Conservation (phyloP, 2,329 filamentous ascomycete genomes). For the Hypoxylon sp. region DNA sequence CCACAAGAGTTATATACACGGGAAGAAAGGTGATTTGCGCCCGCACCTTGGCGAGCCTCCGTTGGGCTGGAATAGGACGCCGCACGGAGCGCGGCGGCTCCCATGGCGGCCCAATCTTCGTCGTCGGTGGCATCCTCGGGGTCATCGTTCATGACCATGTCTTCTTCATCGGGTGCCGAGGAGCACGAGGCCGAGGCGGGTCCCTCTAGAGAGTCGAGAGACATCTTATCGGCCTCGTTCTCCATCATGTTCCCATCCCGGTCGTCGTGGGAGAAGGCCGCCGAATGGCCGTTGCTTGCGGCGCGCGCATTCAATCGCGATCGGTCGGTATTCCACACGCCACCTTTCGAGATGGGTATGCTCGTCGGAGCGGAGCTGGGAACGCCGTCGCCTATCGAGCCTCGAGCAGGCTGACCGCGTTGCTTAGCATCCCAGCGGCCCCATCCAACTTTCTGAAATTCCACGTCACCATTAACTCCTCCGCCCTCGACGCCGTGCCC, state of each 20-base stretch:
- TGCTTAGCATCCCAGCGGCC: conserved; percentile 90
- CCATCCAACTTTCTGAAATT: conserved; percentile 97
- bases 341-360: conserved; percentile 64
- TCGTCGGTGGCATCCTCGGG: conserved; percentile 90
- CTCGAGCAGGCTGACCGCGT: conserved; percentile 67
- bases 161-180: conserved; percentile 74
- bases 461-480: conserved; percentile 72
- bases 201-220: conserved; percentile 73
- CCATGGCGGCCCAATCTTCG: conserved; percentile 93
- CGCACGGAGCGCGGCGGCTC: conserved; percentile 81
- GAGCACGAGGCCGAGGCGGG: conserved; percentile 77
- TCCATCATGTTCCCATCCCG: conserved; percentile 74
- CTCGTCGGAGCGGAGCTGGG: conserved; percentile 55
- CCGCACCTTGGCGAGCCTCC: conserved; percentile 62
- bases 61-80: conserved; percentile 66
- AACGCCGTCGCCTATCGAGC: conserved; percentile 50
- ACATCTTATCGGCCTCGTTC: conserved; percentile 95
- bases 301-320: conserved; percentile 59
- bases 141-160: conserved; percentile 73
- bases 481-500: conserved; percentile 64
- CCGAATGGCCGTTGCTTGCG: conserved; percentile 73
- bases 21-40: conserved; percentile 56
- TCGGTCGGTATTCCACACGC: conserved; percentile 55
- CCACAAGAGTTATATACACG: conserved; percentile 57
- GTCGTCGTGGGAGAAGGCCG: conserved; percentile 78